Evolutionary conservation across 176 grass and related monocot genomes (phyloP).

Genomic region (Cymbopogon citratus): DNA sequence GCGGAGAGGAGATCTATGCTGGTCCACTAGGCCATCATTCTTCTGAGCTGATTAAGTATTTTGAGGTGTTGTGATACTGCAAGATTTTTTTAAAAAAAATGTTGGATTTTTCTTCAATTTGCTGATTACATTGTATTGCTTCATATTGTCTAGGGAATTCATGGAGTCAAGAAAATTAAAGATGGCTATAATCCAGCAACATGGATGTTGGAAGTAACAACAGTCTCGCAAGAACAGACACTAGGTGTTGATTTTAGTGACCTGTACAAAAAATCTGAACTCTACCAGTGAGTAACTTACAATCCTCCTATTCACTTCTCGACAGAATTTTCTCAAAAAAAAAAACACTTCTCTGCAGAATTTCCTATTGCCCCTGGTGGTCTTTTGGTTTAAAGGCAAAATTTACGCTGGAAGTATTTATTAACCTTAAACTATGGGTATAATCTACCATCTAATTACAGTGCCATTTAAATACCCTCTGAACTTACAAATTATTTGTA

Average conservation of each 20-base stretch:
- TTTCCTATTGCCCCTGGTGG: neutral
- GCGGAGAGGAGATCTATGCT: slow-evolving; percentile 90
- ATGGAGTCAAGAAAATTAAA: slow-evolving; percentile 74
- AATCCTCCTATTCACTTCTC: neutral
- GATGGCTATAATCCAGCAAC: slow-evolving; percentile 90
- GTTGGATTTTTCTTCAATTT: no score
- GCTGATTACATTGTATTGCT: neutral
- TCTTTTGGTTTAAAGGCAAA: neutral
- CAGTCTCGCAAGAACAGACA: slow-evolving; percentile 54
- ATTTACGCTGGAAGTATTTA: neutral
- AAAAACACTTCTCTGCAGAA: neutral
- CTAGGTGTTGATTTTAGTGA: slow-evolving; percentile 67
- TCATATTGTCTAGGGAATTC: slow-evolving; percentile 37
- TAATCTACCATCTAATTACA: neutral
- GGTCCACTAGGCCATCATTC: slow-evolving; percentile 76
- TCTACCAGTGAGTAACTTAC: slow-evolving; percentile 56
- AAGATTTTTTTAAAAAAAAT: neutral
- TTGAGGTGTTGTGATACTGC: slow-evolving; percentile 51
- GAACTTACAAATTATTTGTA: neutral
- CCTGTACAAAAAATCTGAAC: slow-evolving; percentile 72
- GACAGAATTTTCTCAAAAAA: neutral
- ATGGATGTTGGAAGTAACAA: slow-evolving; percentile 90
- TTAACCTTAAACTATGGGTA: neutral
- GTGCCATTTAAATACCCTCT: neutral
- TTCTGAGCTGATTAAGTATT: slow-evolving; percentile 72